Evolutionary conservation across 441 rosid genomes (phyloP), one percentile per base, ranked within the genome.

Genomic region (Mallotus repandus): DNA sequence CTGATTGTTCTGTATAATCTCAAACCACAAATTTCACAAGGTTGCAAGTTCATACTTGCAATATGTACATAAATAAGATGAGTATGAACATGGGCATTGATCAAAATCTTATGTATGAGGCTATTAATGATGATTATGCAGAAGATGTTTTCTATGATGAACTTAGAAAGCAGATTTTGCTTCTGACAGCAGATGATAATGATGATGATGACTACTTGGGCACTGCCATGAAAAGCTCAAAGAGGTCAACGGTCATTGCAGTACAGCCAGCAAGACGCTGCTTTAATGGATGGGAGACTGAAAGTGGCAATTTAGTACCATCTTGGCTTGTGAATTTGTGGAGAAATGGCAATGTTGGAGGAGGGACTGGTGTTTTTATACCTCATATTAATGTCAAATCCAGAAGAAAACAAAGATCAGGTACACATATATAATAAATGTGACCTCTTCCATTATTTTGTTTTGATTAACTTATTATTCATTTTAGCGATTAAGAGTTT

Each of bases 321-420:
- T 46, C 63, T 38, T 76, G 86, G 85, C 78, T 81, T 35, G 65
- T 66, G 4, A 81, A 81, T 59, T 54, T 79, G 72, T 81, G 89
- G 89, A 79, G 81, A 76, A 78, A 69, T 70, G 68, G 86, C n/a
- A 74, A 63, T 64, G 82, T 10, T 21, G 80, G 89, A 61, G 82
- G 10, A 21, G 80, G 89, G 70, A 85, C 89, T 7, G 90, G 90
- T 10, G 90, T 88, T n/a, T 88, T 86, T 73, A 86, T 88, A 54
- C 92, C 90, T 38, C 82, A 54, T 29, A 59, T 77, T 53, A 3
- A 18, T 16, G 81, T 69, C 62, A 81, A 77, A n/a, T 65, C 86
- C 48, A 74, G 77, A 74, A 79, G 76, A 63, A 76, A 76, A 69
- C 74, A 72, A 2, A 50, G 77, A 49, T 75, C 79, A 9, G 85